These are phyloP conservation scores for Geranium incanum DNA, from an alignment of 441 rosid species.

Conservation along the genomic window DNA sequence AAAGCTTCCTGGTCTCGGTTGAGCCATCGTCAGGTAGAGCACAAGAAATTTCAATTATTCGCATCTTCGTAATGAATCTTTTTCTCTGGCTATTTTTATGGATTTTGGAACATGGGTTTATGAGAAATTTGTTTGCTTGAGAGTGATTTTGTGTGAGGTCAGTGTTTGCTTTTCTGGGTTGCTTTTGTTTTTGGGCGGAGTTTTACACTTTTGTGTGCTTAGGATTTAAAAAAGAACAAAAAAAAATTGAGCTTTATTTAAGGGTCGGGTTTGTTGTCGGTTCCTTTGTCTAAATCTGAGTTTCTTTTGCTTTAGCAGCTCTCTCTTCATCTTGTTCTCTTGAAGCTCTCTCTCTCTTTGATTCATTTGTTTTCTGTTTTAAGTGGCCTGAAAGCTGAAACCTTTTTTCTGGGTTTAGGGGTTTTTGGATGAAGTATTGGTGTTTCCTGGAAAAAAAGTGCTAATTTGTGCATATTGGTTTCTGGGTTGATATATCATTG, in stretches of 20 bases:
- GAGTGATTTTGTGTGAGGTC: background rate
- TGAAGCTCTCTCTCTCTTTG: background rate
- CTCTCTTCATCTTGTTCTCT: background rate
- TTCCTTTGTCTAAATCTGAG: background rate
- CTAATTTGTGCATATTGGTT: background rate
- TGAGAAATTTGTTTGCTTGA: background rate
- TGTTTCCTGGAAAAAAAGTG: background rate
- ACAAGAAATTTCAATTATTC: background rate
- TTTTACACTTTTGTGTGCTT: background rate
- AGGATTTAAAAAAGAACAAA: background rate
- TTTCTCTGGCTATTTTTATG: background rate
- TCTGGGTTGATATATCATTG: background rate
- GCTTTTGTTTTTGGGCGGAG: background rate
- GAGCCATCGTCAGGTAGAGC: background rate
- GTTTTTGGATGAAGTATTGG: background rate
- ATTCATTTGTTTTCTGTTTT: background rate
- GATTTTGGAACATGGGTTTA: background rate
- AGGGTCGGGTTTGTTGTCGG: background rate
- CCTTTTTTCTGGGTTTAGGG: background rate
- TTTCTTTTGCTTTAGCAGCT: background rate
- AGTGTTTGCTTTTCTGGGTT: conserved; percentile 5
- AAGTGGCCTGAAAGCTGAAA: background rate
- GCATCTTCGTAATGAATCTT: conserved; percentile 10
- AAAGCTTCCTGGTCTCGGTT: background rate
- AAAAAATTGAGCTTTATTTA: background rate